These are phyloP conservation scores for Brassica hybrid DNA, from an alignment of 441 rosid species.

Conservation along the genomic window DNA sequence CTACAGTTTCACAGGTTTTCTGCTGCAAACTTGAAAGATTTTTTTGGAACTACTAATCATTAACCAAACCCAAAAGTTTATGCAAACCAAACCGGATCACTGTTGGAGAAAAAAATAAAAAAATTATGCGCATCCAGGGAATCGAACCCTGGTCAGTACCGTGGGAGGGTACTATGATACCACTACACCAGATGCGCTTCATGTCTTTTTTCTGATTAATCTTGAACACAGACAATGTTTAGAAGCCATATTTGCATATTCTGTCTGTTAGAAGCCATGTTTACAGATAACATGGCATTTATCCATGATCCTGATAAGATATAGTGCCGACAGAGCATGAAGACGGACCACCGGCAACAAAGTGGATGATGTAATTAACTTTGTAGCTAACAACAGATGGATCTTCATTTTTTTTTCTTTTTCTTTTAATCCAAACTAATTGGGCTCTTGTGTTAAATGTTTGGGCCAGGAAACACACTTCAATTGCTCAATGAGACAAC, in stretches of 20 bases:
- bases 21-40: too few species aligned
- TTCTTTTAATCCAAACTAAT: neutral
- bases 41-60: neutral
- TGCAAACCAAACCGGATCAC: neutral
- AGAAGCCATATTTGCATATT: neutral
- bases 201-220: neutral
- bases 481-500: neutral
- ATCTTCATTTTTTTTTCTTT: neutral
- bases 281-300: neutral
- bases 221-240: too few species aligned
- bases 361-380: neutral
- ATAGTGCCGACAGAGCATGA: neutral
- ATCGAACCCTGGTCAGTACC: conserved; percentile 99
- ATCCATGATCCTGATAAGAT: neutral
- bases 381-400: neutral
- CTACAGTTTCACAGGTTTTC: too few species aligned
- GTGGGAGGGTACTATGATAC: conserved; percentile 99
- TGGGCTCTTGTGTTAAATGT: neutral
- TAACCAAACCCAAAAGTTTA: neutral
- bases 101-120: neutral
- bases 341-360: neutral
- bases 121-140: conserved; percentile 81
- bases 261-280: neutral
- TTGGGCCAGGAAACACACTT: neutral
- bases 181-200: conserved; percentile 92